Conservation (phyloP, 1,284 basidiomycete genomes). For the Boletus semigastroideus region DNA sequence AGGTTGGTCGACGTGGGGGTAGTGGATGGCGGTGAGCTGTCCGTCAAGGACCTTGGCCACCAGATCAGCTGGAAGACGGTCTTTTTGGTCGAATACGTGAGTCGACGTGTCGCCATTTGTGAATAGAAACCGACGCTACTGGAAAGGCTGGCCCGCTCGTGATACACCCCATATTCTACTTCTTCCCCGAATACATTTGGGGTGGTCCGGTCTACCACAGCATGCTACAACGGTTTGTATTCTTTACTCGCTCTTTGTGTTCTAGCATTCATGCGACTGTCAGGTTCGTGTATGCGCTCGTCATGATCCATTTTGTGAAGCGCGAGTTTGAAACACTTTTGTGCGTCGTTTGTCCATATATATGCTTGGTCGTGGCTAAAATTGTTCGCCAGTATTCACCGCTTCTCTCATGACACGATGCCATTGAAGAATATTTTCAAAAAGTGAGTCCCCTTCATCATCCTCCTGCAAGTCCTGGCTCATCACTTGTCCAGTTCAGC, state of each 20-base stretch:
- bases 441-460: slow-evolving; percentile 58
- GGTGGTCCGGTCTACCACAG: slow-evolving; percentile 71
- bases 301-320: slow-evolving; percentile 89
- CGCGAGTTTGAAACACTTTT: slow-evolving; percentile 94
- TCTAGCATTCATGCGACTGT: slow-evolving; percentile 7
- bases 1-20: slow-evolving; percentile 60
- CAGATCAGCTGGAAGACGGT: slow-evolving; percentile 87
- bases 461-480: not conserved
- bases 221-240: slow-evolving; percentile 69
- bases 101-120: slow-evolving; percentile 26
- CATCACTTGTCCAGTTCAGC: slow-evolving; percentile 56
- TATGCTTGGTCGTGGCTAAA: not conserved
- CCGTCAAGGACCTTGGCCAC: slow-evolving; percentile 85
- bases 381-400: slow-evolving; percentile 66
- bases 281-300: slow-evolving; percentile 78
- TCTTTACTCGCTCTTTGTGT: not conserved
- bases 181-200: slow-evolving; percentile 69
- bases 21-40: slow-evolving; percentile 56
- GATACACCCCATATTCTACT: slow-evolving; percentile 88
- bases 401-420: slow-evolving; percentile 96
- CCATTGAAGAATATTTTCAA: slow-evolving; percentile 86
- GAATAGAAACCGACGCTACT: slow-evolving; percentile 3
- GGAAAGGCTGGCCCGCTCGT: slow-evolving; percentile 82
- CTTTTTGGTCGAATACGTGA: slow-evolving; percentile 89
- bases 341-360: slow-evolving; percentile 40